phyloP scores from a whole-genome alignment of 2,329 filamentous ascomycete genomes.

The Penicillium sp. region DNA sequence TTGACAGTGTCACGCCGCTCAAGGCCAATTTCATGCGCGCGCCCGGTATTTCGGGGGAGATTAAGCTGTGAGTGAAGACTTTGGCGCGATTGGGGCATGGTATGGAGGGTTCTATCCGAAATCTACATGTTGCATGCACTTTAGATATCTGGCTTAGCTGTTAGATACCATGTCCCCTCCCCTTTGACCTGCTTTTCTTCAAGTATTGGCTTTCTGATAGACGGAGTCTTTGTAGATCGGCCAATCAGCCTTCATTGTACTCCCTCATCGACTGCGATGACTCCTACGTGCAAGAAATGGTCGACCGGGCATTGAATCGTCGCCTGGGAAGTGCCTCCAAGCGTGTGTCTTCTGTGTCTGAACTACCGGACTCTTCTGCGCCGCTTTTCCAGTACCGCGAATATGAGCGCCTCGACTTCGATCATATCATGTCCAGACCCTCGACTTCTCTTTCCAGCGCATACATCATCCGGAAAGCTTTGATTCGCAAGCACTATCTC shows the following conservation, averaged over 20 bases:
- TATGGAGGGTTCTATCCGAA: slow-evolving; percentile 21
- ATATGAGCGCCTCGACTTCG: slow-evolving; percentile 87
- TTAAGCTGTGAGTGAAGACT: slow-evolving; percentile 72
- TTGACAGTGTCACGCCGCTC: slow-evolving; percentile 74
- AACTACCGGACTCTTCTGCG: slow-evolving; percentile 46
- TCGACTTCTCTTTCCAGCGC: slow-evolving; percentile 71
- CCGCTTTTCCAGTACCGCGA: slow-evolving; percentile 73
- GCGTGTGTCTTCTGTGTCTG: slow-evolving; percentile 52
- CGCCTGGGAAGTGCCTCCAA: slow-evolving; percentile 58
- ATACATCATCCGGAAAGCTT: slow-evolving; percentile 91
- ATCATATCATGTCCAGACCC: slow-evolving; percentile 63
- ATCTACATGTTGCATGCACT: slow-evolving; percentile 24
- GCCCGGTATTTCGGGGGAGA: slow-evolving; percentile 64
- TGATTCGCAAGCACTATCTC: slow-evolving; percentile 95
- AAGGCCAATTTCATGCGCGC: slow-evolving; percentile 90
- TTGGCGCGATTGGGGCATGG: slow-evolving; percentile 15
- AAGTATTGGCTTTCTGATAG: slow-evolving; percentile 32
- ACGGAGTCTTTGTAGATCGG: slow-evolving; percentile 34
- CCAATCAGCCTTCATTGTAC: slow-evolving; percentile 52
- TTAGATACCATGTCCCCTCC: slow-evolving; percentile 23
- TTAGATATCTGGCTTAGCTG: slow-evolving; percentile 28
- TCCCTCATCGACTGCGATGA: slow-evolving; percentile 83
- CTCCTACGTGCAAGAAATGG: slow-evolving; percentile 81
- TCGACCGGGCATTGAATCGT: slow-evolving; percentile 67
- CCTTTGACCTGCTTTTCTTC: slow-evolving; percentile 11